A percentile compares a stretch with the other conserved stretches of the same genome.
These are phyloP conservation scores for Austropuccinia psidii DNA, from an alignment of 1,284 basidiomycete genomes.

Conservation along the genomic window DNA sequence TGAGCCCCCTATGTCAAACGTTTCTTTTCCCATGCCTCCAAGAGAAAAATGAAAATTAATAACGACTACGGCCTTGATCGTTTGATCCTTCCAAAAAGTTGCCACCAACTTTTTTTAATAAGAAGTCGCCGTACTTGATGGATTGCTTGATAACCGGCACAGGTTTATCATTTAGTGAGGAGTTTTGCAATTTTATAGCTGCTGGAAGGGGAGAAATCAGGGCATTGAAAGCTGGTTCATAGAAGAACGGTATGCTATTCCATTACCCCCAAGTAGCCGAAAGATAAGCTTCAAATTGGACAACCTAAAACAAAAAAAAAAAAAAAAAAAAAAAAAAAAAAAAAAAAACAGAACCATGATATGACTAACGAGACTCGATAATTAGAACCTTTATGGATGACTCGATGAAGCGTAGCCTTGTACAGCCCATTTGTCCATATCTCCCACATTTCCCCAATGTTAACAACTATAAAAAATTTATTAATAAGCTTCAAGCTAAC, in stretches of 20 bases:
- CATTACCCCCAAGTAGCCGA: not conserved
- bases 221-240: constrained; percentile 70
- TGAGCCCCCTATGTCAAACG: no score
- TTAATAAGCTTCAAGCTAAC: not conserved
- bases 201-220: constrained; percentile 57
- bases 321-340: not conserved
- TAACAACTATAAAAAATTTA: not conserved
- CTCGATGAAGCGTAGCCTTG: constrained; percentile 65
- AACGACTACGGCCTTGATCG: not conserved
- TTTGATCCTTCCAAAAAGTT: constrained; percentile 54
- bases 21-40: no score
- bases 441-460: constrained; percentile 51
- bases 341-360: constrained; percentile 54
- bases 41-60: not conserved
- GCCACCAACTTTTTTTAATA: constrained; percentile 60
- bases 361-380: constrained; percentile 52
- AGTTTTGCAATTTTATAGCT: constrained; percentile 48
- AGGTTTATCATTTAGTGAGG: constrained; percentile 7
- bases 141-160: constrained; percentile 50
- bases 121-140: constrained; percentile 65
- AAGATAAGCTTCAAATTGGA: not conserved
- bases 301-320: not conserved
- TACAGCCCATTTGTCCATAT: constrained; percentile 74
- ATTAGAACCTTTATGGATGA: constrained; percentile 62
- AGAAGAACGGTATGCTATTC: constrained; percentile 71